A percentile compares a stretch with the other conserved stretches of the same genome.
These are phyloP conservation scores for Dinochytrium kinnereticum DNA, from an alignment of 371 early-diverging fungal genomes.

Conservation along the genomic window DNA sequence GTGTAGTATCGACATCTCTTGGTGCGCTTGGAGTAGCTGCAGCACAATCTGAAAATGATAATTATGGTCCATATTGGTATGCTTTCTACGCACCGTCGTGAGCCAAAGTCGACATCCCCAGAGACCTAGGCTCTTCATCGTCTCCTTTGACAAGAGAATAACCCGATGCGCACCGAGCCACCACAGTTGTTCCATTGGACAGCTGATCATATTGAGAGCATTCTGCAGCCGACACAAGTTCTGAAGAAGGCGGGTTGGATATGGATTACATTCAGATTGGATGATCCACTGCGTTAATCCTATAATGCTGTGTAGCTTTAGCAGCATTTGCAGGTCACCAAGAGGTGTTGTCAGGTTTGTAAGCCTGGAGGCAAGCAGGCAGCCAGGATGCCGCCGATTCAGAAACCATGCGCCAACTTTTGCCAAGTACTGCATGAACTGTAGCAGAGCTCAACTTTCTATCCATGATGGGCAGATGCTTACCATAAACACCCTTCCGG, in stretches of 20 bases:
- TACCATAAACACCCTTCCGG: background rate
- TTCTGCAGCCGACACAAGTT: background rate
- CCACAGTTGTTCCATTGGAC: background rate
- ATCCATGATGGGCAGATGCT: no score
- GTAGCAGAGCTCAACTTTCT: no score
- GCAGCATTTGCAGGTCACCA: background rate
- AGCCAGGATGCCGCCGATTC: background rate
- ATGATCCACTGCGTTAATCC: background rate
- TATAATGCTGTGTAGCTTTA: background rate
- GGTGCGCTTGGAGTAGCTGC: background rate
- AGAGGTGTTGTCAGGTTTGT: background rate
- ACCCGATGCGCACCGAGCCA: background rate
- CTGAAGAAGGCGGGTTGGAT: background rate
- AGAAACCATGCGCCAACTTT: background rate
- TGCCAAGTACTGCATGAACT: background rate
- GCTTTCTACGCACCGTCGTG: background rate
- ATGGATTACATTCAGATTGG: background rate
- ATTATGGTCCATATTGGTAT: background rate
- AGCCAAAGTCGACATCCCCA: slow-evolving; percentile 6
- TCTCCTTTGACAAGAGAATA: background rate
- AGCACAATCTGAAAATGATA: background rate
- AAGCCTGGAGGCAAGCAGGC: background rate
- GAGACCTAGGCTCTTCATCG: background rate
- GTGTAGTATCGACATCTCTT: no score
- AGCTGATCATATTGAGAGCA: background rate